Percentiles rank a stretch among this genome's conserved stretches.
Evolutionary conservation across 345 rosid genomes (phyloP).

Genomic region (Citrus australasica): DNA sequence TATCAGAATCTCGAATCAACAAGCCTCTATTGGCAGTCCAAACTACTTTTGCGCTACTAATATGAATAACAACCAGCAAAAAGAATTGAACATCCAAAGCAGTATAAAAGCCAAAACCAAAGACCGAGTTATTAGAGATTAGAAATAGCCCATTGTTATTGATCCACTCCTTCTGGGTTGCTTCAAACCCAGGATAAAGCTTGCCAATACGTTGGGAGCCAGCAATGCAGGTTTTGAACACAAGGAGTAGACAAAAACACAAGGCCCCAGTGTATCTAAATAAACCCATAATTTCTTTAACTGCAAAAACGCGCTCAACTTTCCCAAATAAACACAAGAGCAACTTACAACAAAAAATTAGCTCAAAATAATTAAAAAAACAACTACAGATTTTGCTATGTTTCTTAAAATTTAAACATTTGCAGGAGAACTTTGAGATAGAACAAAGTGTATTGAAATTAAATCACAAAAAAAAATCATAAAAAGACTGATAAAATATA

Average conservation of each 20-base stretch:
- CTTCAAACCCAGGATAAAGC: constrained; percentile 44
- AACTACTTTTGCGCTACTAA: constrained; percentile 22
- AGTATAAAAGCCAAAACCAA: constrained; percentile 39
- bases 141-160: constrained; percentile 37
- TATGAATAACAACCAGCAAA: constrained; percentile 34
- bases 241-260: constrained; percentile 22
- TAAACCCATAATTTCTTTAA: constrained; percentile 24
- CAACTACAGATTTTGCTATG: neutral
- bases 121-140: constrained; percentile 33
- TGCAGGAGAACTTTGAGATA: neutral
- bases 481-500: neutral
- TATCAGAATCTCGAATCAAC: constrained; percentile 26
- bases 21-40: constrained; percentile 51
- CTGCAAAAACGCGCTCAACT: neutral
- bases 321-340: neutral
- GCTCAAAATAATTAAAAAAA: neutral
- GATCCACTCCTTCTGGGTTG: constrained; percentile 39
- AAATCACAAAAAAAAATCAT: neutral
- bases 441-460: neutral
- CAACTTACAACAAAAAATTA: neutral
- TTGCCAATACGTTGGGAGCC: constrained; percentile 22
- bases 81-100: constrained; percentile 25
- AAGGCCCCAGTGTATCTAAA: constrained; percentile 7
- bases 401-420: neutral
- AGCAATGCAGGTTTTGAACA: constrained; percentile 16